These are phyloP conservation scores for Penicillium diatomitis DNA, from an alignment of 495 filamentous ascomycete species.

Conservation along the genomic window DNA sequence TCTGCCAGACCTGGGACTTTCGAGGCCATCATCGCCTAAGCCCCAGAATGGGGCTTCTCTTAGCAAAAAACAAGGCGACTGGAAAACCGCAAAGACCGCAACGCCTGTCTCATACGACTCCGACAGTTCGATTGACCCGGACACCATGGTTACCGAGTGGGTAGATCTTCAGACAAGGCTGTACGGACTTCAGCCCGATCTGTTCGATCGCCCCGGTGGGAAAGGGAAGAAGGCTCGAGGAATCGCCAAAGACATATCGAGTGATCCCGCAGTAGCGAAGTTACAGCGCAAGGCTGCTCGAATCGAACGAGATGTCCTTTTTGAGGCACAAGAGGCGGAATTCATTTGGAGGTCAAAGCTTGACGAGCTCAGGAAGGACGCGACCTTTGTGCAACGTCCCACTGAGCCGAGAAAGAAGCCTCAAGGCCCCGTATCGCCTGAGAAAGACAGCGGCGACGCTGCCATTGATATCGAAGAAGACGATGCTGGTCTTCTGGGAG, in stretches of 20 bases:
- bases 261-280: conserved; percentile 47
- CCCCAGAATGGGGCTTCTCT: conserved; percentile 16
- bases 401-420: conserved; percentile 22
- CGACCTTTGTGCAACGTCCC: conserved; percentile 25
- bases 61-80: conserved; percentile 20
- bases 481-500: conserved; percentile 53
- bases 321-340: conserved; percentile 70
- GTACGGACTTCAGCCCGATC: conserved; percentile 62
- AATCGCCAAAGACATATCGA: conserved; percentile 13
- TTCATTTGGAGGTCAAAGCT: conserved; percentile 59
- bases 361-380: conserved; percentile 55
- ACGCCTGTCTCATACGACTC: conserved; percentile 32
- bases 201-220: conserved; percentile 31
- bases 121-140: conserved; percentile 53
- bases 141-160: conserved; percentile 68
- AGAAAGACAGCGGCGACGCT: conserved; percentile 24
- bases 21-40: conserved; percentile 23
- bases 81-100: conserved; percentile 17
- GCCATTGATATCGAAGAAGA: conserved; percentile 41
- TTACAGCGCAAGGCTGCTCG: conserved; percentile 61
- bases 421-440: conserved; percentile 8
- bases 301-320: conserved; percentile 78
- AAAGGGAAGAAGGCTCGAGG: conserved; percentile 35
- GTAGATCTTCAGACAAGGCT: conserved; percentile 60
- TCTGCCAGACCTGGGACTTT: conserved; percentile 25